Evolutionary conservation across 1,284 basidiomycete species (phyloP).

Genomic region (Polyporus tsugae): DNA sequence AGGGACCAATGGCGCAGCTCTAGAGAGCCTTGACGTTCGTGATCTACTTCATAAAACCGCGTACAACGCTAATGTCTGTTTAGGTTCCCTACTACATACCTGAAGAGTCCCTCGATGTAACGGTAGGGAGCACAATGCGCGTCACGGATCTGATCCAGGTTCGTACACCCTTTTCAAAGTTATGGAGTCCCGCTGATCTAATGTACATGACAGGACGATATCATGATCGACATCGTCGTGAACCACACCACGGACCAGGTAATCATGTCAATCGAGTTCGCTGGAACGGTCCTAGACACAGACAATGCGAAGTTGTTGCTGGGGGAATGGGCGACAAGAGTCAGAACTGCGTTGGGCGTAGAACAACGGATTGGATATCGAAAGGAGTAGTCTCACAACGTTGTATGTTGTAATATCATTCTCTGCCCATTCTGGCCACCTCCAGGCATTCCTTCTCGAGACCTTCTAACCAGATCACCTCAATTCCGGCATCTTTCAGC

Average conservation of each 20-base stretch:
- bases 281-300: constrained; percentile 41
- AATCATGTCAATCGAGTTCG: constrained; percentile 52
- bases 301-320: constrained; percentile 38
- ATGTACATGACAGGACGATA: constrained; percentile 46
- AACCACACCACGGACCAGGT: constrained; percentile 41
- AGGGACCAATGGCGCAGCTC: constrained; percentile 10
- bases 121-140: constrained; percentile 18
- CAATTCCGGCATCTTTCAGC: constrained; percentile 78
- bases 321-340: constrained; percentile 38
- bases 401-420: constrained; percentile 7
- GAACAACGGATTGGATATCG: constrained; percentile 7
- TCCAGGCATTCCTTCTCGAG: constrained; percentile 80
- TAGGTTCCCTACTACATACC: constrained; percentile 35
- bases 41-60: background rate
- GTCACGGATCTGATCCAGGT: constrained; percentile 32
- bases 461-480: constrained; percentile 79
- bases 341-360: constrained; percentile 31
- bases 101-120: constrained; percentile 15
- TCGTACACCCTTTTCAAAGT: background rate
- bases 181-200: no score
- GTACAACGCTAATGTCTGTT: background rate
- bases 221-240: constrained; percentile 53
- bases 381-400: constrained; percentile 16
- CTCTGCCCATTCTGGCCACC: constrained; percentile 66
- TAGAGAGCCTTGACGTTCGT: constrained; percentile 28